phyloP scores from a whole-genome alignment of 2,329 filamentous ascomycete species.

The Fusarium anthophilum region DNA sequence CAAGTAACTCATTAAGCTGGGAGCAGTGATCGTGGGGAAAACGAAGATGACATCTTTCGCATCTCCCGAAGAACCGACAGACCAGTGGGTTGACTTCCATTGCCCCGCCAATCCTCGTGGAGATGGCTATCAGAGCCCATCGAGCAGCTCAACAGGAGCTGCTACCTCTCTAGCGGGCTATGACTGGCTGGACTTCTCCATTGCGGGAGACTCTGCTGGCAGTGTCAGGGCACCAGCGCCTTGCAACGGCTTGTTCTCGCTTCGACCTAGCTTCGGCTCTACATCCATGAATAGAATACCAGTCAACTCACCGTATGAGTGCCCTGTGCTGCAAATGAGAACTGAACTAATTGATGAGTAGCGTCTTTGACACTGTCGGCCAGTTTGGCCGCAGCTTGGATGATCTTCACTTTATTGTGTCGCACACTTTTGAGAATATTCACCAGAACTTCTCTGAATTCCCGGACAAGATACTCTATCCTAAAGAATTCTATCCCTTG shows the following conservation, averaged over 20 bases:
- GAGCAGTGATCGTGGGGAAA: not conserved
- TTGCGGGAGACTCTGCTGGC: not conserved
- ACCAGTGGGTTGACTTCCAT: not conserved
- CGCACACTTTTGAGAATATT: not conserved
- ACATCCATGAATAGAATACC: not conserved
- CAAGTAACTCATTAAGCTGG: accelerated
- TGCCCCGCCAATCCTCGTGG: not conserved
- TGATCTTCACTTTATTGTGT: not conserved
- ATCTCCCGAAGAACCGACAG: not conserved
- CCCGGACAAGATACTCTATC: not conserved
- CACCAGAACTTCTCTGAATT: accelerated
- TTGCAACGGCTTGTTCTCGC: not conserved
- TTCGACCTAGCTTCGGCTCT: not conserved
- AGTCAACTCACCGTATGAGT: not conserved
- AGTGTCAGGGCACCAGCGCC: not conserved
- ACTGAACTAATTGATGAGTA: accelerated
- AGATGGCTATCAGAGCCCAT: not conserved
- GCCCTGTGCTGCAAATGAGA: accelerated
- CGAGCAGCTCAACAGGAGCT: accelerated
- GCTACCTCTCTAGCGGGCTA: accelerated
- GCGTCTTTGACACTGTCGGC: not conserved
- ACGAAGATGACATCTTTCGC: accelerated
- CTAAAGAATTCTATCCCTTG: not conserved
- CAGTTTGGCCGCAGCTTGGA: not conserved
- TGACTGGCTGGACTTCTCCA: not conserved